phyloP scores from a whole-genome alignment of 371 early-diverging fungal species.

The Blakeslea trispora region DNA sequence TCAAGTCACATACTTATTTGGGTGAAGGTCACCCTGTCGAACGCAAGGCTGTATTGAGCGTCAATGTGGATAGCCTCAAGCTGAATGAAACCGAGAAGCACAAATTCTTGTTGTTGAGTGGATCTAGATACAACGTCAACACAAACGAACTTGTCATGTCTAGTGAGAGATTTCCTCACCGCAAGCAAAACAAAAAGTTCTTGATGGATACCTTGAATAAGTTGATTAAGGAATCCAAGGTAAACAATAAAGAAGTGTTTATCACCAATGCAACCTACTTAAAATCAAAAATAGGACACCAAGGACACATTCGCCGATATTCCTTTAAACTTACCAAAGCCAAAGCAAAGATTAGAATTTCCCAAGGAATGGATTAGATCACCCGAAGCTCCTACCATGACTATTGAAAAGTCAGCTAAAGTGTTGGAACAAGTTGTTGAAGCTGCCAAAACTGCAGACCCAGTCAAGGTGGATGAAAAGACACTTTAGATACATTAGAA shows the following conservation, averaged over 20 bases:
- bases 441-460: background rate
- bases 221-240: conserved; percentile 61
- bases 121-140: conserved; percentile 62
- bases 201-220: conserved; percentile 60
- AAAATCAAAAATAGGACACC: conserved; percentile 26
- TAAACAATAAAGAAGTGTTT: conserved; percentile 20
- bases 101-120: conserved; percentile 62
- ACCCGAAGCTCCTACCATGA: conserved; percentile 7
- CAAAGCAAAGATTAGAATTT: conserved; percentile 59
- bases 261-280: background rate
- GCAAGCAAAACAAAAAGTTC: conserved; percentile 70
- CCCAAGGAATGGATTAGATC: conserved; percentile 63
- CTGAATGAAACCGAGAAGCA: conserved; percentile 54
- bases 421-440: background rate
- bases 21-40: conserved; percentile 68
- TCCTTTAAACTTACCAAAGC: conserved; percentile 60
- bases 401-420: conserved; percentile 1
- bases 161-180: conserved; percentile 62
- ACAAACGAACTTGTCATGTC: conserved; percentile 58
- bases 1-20: conserved; percentile 58
- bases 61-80: conserved; percentile 52
- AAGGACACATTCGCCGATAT: conserved; percentile 62
- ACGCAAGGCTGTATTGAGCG: conserved; percentile 61
- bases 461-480: background rate
- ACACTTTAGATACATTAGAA: background rate